Evolutionary conservation across 1,284 basidiomycete species (phyloP), one percentile per base, ranked within the genome.

Genomic region (Moesziomyces sp.): DNA sequence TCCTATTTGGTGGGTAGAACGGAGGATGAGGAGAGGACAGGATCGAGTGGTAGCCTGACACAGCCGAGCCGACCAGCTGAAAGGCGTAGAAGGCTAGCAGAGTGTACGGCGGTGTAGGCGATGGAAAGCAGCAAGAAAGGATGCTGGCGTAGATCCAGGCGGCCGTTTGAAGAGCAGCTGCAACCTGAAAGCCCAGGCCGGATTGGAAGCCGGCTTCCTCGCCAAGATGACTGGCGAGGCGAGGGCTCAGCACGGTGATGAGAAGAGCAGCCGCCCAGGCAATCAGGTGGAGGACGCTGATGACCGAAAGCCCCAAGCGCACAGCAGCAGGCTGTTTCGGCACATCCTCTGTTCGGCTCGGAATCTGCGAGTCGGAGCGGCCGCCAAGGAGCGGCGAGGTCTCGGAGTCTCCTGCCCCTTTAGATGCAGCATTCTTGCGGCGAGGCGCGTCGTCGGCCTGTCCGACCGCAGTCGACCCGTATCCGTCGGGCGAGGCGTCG

Each of bases 61-160:
- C 43, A 11, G 56, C 30, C 9, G 58, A 49, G 26, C 58, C 64
- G 8, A 26, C 43, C 1, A 67, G 38, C 34, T 69, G 48, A 4
- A 58, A 18, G 2, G 21, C 28, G 34, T 69, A 69, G 46, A 69
- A 63, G 19, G 35, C 30, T 7, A 69, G 56, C 5, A 69, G 44
- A 3, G 49, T 24, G 40, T 69, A 69, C 3, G 59, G 59, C 28
- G 66, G 66, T 3, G 66, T 69, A 0, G 66, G 66, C 9, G 58
- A 63, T 0, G 66, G 55, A 43, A 54, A 58, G 45, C 58, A 54
- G 47, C 3, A 30, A 8, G 59, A 46, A 4, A 35, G 46, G 3
- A 50, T 5, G 4, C 50, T 44, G 8, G 61, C 67, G 24, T 46
- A 70, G 5, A 57, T 40, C 67, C 67, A 70, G 34, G 48, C 60